These are phyloP conservation scores for Aspergillus puulaauensis DNA, from an alignment of 2,329 filamentous ascomycete genomes.

Conservation along the genomic window DNA sequence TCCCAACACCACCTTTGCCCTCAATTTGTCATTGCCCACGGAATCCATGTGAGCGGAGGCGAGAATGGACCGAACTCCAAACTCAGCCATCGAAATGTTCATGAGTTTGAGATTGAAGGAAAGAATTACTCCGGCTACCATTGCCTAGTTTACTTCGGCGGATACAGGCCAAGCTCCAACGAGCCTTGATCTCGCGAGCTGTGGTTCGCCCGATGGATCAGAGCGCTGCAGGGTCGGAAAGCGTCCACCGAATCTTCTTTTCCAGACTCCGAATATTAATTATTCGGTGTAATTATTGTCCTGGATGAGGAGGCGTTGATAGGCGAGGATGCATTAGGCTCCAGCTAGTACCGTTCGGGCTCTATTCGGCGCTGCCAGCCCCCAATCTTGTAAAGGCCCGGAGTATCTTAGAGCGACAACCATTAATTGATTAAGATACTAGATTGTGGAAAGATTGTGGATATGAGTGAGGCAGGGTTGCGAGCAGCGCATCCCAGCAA, in stretches of 20 bases:
- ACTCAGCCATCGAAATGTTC: not conserved
- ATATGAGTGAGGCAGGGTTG: not conserved
- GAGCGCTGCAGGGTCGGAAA: constrained; percentile 7
- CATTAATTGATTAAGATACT: not conserved
- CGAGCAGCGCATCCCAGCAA: not conserved
- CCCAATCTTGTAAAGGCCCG: not conserved
- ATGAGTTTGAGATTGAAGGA: not conserved
- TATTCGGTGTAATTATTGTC: not conserved
- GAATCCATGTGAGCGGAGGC: not conserved
- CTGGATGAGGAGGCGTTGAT: not conserved
- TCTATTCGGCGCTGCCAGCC: constrained; percentile 1
- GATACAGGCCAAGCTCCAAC: constrained; percentile 1
- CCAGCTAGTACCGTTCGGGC: not conserved
- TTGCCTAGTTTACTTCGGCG: not conserved
- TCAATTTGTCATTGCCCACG: constrained; percentile 7
- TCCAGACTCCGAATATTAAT: not conserved
- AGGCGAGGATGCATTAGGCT: not conserved
- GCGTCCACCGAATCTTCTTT: not conserved
- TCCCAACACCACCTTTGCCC: not conserved
- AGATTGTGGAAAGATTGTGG: not conserved
- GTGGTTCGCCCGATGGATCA: constrained; percentile 11
- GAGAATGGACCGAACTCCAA: not conserved
- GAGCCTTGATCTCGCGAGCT: not conserved
- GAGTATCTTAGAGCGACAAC: not conserved
- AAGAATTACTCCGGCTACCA: not conserved